These are phyloP conservation scores for Ichthyophthirius multifiliis DNA, from an alignment of 169 alveolate species.

Conservation along the genomic window DNA sequence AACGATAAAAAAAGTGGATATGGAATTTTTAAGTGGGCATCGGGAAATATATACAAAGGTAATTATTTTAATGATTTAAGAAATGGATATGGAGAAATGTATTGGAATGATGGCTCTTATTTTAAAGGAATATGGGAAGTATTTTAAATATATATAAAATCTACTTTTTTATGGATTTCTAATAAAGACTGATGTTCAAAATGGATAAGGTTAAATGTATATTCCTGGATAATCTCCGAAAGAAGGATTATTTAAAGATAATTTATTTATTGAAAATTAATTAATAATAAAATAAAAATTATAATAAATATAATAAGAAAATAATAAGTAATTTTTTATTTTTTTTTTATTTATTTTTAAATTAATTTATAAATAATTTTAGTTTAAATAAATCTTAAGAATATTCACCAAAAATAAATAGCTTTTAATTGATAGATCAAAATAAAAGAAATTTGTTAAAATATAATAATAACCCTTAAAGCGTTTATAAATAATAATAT, in stretches of 20 bases:
- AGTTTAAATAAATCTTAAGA: no score
- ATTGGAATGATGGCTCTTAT: slow-evolving; percentile 56
- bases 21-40: slow-evolving; percentile 50
- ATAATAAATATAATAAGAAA: no score
- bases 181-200: slow-evolving; percentile 9
- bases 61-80: slow-evolving; percentile 45
- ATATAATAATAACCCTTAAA: no score
- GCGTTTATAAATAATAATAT: no score
- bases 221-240: slow-evolving; percentile 13
- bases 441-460: no score
- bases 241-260: slow-evolving; percentile 25
- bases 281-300: no score
- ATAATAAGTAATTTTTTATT: no score
- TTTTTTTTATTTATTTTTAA: no score
- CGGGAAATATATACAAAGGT: slow-evolving; percentile 55
- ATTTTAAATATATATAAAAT: background rate
- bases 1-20: slow-evolving; percentile 54
- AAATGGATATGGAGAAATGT: slow-evolving; percentile 61
- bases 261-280: slow-evolving; percentile 10
- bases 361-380: no score
- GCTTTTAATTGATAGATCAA: no score
- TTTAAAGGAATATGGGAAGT: slow-evolving; percentile 54
- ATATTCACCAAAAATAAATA: no score
- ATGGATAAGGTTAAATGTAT: slow-evolving; percentile 38
- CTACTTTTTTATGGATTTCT: background rate